Evolutionary conservation across 495 filamentous ascomycete species (phyloP).

Genomic region (Filosporella fistucella): DNA sequence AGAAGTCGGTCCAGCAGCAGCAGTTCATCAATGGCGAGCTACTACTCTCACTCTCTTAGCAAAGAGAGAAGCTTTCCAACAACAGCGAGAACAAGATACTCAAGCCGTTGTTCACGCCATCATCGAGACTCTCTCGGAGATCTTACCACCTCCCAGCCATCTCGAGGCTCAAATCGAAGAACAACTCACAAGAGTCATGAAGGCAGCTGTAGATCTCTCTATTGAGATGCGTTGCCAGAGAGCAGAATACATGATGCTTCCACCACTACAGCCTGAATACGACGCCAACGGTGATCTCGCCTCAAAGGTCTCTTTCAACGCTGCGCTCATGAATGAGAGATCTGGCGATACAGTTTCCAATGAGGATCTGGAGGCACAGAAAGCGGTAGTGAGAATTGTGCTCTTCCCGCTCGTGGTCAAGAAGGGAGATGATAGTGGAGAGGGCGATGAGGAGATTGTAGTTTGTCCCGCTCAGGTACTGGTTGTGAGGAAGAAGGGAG

Average conservation of each 20-base stretch:
- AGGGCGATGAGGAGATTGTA: conserved; percentile 85
- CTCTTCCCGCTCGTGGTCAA: conserved; percentile 93
- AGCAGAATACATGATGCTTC: conserved; percentile 96
- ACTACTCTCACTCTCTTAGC: conserved; percentile 87
- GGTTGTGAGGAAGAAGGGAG: conserved; percentile 38
- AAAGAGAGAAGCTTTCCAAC: conserved; percentile 64
- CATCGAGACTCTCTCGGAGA: conserved; percentile 66
- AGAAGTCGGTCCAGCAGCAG: conserved; percentile 75
- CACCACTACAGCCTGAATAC: conserved; percentile 91
- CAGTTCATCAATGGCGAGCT: conserved; percentile 93
- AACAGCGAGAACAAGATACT: conserved; percentile 77
- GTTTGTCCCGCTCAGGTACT: conserved; percentile 92
- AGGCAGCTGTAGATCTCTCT: conserved; percentile 76
- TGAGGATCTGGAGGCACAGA: conserved; percentile 68
- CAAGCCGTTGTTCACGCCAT: conserved; percentile 87
- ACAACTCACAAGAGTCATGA: conserved; percentile 78
- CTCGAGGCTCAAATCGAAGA: conserved; percentile 68
- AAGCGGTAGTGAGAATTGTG: conserved; percentile 81
- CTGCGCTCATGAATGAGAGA: conserved; percentile 88
- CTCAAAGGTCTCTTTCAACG: conserved; percentile 81
- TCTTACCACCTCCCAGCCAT: conserved; percentile 78
- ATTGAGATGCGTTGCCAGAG: conserved; percentile 96
- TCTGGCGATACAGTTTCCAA: conserved; percentile 63
- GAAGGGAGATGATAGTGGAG: conserved; percentile 82
- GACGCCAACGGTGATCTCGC: conserved; percentile 85